A percentile compares a stretch with the other conserved stretches of the same genome.
phyloP scores from a whole-genome alignment of 1,284 basidiomycete species.

The Papiliotrema fonsecae region DNA sequence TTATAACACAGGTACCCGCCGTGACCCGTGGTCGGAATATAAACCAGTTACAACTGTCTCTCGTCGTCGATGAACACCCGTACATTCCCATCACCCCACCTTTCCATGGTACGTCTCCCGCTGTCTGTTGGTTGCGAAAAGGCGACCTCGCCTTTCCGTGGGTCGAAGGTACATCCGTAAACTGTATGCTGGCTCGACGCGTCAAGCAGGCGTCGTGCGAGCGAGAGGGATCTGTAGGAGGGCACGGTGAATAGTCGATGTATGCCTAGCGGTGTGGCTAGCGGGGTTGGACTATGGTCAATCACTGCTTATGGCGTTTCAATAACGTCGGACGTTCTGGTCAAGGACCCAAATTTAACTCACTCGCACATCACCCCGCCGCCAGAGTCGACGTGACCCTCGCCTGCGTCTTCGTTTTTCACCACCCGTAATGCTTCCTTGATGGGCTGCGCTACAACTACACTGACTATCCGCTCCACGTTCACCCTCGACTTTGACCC shows the following conservation, averaged over 20 bases:
- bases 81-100: conserved; percentile 41
- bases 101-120: conserved; percentile 45
- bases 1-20: too few species aligned
- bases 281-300: conserved; percentile 33
- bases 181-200: conserved; percentile 39
- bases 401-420: conserved; percentile 28
- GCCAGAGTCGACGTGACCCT: conserved; percentile 10
- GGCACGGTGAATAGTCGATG: conserved; percentile 51
- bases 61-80: conserved; percentile 48
- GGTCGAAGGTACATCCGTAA: conserved; percentile 46
- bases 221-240: conserved; percentile 35
- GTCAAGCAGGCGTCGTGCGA: conserved; percentile 43
- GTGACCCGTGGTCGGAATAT: too few species aligned
- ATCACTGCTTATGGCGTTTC: background rate
- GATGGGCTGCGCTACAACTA: conserved; percentile 48
- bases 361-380: conserved; percentile 50
- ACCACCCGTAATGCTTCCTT: conserved; percentile 44
- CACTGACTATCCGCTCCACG: conserved; percentile 43
- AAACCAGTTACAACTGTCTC: too few species aligned
- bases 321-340: too few species aligned
- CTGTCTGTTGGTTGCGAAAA: conserved; percentile 51
- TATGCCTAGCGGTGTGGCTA: conserved; percentile 48
- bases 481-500: background rate
- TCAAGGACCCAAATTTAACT: conserved; percentile 16
- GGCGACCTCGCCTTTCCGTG: conserved; percentile 38